Conservation (phyloP, 2,329 filamentous ascomycete species). For the Alternaria hordeiaustralica region DNA sequence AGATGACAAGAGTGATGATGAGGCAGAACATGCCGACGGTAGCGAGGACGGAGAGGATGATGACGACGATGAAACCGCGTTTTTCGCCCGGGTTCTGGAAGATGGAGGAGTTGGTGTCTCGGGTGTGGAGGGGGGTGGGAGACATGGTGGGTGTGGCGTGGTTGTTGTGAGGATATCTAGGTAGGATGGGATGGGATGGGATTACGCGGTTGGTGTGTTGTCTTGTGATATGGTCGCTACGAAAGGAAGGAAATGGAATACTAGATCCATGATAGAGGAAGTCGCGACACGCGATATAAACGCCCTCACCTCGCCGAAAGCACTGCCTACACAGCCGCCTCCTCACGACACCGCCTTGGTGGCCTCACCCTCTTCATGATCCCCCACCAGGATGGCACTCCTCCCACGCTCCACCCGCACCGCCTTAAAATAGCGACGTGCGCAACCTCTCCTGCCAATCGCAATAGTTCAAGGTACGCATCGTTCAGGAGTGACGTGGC, state of each 20-base stretch:
- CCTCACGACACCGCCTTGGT: background rate
- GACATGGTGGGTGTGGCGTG: background rate
- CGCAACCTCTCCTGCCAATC: background rate
- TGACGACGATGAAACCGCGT: constrained; percentile 9
- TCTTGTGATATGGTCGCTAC: background rate
- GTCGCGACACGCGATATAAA: background rate
- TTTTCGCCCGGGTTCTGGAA: background rate
- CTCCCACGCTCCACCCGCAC: background rate
- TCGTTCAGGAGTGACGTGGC: background rate
- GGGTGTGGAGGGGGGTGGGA: no score
- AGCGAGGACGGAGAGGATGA: constrained; percentile 2
- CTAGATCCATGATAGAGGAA: background rate
- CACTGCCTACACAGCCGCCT: background rate
- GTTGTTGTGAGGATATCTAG: background rate
- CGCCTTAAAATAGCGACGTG: background rate
- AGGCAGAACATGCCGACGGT: constrained; percentile 9
- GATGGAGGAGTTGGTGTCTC: constrained; percentile 3
- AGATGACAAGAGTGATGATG: constrained; percentile 3
- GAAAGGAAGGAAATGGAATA: background rate
- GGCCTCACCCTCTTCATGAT: background rate
- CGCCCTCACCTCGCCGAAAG: background rate
- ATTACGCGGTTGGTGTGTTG: background rate
- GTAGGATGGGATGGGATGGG: background rate
- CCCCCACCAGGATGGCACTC: background rate
- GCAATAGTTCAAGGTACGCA: background rate